Conservation (phyloP, 345 rosid genomes). For the Diplotaxis tenuifolia region DNA sequence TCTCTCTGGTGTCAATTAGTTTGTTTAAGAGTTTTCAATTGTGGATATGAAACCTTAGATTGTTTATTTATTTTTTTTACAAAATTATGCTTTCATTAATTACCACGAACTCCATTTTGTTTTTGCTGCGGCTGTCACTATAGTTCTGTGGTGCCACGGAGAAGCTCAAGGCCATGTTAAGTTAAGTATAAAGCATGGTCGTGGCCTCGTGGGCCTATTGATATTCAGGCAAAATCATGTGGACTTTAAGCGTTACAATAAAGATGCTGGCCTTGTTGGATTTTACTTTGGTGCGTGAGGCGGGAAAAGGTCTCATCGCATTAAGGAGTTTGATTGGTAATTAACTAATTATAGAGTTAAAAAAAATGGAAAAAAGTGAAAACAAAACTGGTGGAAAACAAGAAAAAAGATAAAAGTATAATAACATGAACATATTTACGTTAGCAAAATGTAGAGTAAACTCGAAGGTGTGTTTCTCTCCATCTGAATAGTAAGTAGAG, state of each 20-base stretch:
- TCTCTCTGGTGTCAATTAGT: conserved; percentile 1
- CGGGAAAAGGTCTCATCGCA: background rate
- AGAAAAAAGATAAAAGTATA: too few species aligned
- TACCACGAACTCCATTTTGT: background rate
- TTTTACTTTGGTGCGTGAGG: background rate
- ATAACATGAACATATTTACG: too few species aligned
- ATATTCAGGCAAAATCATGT: background rate
- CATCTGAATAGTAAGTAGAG: too few species aligned
- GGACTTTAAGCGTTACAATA: background rate
- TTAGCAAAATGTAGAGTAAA: too few species aligned
- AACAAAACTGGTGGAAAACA: too few species aligned
- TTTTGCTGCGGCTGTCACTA: background rate
- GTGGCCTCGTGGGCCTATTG: conserved; percentile 2
- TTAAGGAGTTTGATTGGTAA: too few species aligned
- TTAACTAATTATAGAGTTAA: too few species aligned
- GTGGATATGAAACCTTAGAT: conserved; percentile 20
- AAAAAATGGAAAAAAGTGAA: too few species aligned
- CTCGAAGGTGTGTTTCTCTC: too few species aligned
- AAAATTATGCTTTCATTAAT: too few species aligned
- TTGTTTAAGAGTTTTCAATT: background rate
- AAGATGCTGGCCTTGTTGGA: background rate
- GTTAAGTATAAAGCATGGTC: background rate
- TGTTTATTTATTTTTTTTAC: background rate
- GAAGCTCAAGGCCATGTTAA: background rate
- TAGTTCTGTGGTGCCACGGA: background rate